Evolutionary conservation across 1,139 yeast genomes (phyloP).

Genomic region (Protomyces inouyei): DNA sequence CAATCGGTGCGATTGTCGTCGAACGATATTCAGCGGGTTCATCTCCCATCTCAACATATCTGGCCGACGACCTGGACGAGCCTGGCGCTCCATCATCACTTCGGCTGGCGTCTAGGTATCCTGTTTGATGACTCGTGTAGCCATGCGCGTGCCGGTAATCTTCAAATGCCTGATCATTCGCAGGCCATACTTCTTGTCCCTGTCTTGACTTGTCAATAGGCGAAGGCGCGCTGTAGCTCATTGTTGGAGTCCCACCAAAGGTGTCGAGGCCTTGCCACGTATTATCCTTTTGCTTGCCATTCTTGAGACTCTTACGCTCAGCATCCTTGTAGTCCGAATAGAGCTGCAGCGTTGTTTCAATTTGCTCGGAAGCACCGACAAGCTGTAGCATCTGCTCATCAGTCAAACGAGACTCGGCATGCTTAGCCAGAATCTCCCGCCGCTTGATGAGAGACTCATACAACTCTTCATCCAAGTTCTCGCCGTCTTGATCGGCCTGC

Average conservation of each 20-base stretch:
- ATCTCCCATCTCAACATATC: neutral
- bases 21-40: neutral
- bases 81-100: neutral
- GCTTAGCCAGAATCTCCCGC: conserved; percentile 6
- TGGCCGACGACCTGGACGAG: neutral
- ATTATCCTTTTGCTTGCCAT: neutral
- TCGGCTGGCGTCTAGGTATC: neutral
- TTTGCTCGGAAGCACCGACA: conserved; percentile 4
- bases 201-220: neutral
- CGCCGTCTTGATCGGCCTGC: neutral
- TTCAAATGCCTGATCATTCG: neutral
- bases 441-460: conserved; percentile 1
- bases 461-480: conserved; percentile 4
- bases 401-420: conserved; percentile 2
- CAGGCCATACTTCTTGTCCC: neutral
- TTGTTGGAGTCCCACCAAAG: neutral
- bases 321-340: neutral
- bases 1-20: neutral
- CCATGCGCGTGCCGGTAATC: neutral
- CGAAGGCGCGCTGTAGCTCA: neutral
- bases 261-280: neutral
- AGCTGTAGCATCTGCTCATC: conserved; percentile 11
- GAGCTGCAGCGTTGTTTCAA: conserved; percentile 6
- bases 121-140: neutral
- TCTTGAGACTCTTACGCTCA: neutral